phyloP scores from a whole-genome alignment of 129 eudicot species.

The Escallonia herrerae region DNA sequence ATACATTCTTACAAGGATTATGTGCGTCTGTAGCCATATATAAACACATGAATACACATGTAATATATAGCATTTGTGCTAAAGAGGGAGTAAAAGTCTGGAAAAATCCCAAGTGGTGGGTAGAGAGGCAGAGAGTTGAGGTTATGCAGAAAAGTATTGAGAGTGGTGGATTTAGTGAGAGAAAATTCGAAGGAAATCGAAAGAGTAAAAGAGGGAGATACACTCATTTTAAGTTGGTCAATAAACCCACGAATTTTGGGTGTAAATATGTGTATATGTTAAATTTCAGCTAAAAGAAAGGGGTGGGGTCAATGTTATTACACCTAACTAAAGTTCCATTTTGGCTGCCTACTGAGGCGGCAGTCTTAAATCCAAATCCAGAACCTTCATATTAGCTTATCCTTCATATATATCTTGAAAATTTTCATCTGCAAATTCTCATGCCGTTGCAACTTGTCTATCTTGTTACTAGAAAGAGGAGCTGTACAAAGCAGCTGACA shows the following conservation, averaged over 20 bases:
- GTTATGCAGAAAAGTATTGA: too few relatives aligned
- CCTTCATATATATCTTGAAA: too few relatives aligned
- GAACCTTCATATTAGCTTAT: neutral
- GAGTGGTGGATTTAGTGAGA: neutral
- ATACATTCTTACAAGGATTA: too few relatives aligned
- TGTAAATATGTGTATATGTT: neutral
- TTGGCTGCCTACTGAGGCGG: neutral
- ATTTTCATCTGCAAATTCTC: neutral
- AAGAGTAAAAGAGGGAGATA: neutral
- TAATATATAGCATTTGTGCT: too few relatives aligned
- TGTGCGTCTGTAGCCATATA: too few relatives aligned
- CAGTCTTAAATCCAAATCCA: neutral
- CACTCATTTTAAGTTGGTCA: neutral
- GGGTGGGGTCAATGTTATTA: neutral
- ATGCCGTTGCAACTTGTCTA: neutral
- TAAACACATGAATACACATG: too few relatives aligned
- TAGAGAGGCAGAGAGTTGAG: too few relatives aligned
- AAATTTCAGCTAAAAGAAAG: neutral
- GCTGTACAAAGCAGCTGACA: constrained; percentile 84
- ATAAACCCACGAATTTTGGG: neutral
- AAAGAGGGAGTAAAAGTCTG: too few relatives aligned
- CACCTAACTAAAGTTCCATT: neutral
- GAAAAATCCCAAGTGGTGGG: too few relatives aligned
- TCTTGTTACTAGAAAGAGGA: constrained; percentile 64
- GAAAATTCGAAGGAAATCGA: neutral